phyloP scores from a whole-genome alignment of 768 basidiomycete genomes.

The Leccinellum luteum region DNA sequence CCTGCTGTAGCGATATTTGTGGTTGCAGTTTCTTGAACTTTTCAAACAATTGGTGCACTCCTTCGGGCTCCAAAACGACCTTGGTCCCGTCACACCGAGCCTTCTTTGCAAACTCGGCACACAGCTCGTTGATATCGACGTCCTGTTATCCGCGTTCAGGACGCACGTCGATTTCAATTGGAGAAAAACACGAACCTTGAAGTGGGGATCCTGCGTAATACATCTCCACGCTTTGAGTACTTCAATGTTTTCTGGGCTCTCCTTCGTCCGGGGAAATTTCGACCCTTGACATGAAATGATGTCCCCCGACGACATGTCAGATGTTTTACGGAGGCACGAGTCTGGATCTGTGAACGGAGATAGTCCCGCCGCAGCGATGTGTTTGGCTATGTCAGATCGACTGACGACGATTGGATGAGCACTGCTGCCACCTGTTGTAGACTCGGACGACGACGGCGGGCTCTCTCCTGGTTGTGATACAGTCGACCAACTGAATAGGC shows the following conservation, averaged over 20 bases:
- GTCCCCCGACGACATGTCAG: conserved; percentile 43
- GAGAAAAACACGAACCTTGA: conserved; percentile 52
- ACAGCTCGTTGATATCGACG: conserved; percentile 75
- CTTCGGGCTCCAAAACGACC: conserved; percentile 64
- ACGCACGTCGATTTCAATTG: background rate
- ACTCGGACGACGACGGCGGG: conserved; percentile 41
- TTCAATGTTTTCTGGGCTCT: conserved; percentile 73
- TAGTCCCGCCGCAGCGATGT: conserved; percentile 52
- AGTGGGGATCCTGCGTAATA: conserved; percentile 71
- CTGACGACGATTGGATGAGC: conserved; percentile 29
- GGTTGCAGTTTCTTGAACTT: conserved; percentile 32
- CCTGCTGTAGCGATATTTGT: conserved; percentile 10
- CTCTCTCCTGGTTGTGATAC: conserved; percentile 27
- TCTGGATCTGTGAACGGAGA: conserved; percentile 50
- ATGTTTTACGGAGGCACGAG: conserved; percentile 40
- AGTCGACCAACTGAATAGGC: conserved; percentile 28
- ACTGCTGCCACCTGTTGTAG: conserved; percentile 26
- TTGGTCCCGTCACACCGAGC: conserved; percentile 83
- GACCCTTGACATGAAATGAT: conserved; percentile 65
- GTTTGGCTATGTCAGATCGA: conserved; percentile 48
- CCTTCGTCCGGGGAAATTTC: conserved; percentile 64
- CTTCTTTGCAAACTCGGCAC: conserved; percentile 75
- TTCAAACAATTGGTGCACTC: conserved; percentile 44
- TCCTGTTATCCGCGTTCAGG: conserved; percentile 50
- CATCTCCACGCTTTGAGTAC: conserved; percentile 77